phyloP scores from a whole-genome alignment of 495 filamentous ascomycete species.

The Penicillium fimorum region DNA sequence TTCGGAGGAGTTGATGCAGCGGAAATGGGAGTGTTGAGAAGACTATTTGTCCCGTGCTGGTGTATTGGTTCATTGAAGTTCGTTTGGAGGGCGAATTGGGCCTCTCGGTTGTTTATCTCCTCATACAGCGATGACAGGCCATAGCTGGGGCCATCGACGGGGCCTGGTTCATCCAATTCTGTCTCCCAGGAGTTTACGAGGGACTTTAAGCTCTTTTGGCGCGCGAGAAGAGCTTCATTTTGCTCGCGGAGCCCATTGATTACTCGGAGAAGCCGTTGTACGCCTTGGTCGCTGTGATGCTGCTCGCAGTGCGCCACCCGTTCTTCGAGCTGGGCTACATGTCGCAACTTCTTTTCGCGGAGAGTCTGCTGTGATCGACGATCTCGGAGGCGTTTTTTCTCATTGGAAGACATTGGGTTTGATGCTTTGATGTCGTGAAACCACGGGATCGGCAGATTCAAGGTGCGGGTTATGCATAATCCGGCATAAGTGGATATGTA shows the following conservation, averaged over 20 bases:
- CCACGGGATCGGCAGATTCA: not conserved
- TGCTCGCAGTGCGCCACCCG: slow-evolving; percentile 26
- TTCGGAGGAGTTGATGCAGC: not conserved
- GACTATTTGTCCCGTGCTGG: not conserved
- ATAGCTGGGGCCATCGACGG: not conserved
- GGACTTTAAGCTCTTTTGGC: slow-evolving; percentile 16
- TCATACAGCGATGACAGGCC: slow-evolving; percentile 1
- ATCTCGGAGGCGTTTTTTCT: slow-evolving; percentile 31
- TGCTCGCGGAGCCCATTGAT: slow-evolving; percentile 25
- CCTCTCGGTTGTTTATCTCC: not conserved
- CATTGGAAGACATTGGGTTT: slow-evolving; percentile 13
- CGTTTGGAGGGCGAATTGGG: not conserved
- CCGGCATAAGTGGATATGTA: slow-evolving; percentile 1
- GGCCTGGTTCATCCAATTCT: not conserved
- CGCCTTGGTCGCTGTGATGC: slow-evolving; percentile 22
- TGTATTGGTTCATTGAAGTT: not conserved
- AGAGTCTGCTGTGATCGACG: slow-evolving; percentile 31
- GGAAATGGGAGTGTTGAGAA: not conserved
- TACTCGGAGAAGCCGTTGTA: slow-evolving; percentile 19
- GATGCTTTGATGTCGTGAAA: not conserved
- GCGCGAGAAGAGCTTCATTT: slow-evolving; percentile 23
- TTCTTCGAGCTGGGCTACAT: slow-evolving; percentile 22
- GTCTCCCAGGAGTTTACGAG: slow-evolving; percentile 26
- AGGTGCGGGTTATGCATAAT: not conserved
- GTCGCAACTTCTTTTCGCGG: slow-evolving; percentile 26